Percentiles rank a stretch among this genome's conserved stretches.
Evolutionary conservation across 345 rosid species (phyloP).

Genomic region (Bretschneidera sinensis): DNA sequence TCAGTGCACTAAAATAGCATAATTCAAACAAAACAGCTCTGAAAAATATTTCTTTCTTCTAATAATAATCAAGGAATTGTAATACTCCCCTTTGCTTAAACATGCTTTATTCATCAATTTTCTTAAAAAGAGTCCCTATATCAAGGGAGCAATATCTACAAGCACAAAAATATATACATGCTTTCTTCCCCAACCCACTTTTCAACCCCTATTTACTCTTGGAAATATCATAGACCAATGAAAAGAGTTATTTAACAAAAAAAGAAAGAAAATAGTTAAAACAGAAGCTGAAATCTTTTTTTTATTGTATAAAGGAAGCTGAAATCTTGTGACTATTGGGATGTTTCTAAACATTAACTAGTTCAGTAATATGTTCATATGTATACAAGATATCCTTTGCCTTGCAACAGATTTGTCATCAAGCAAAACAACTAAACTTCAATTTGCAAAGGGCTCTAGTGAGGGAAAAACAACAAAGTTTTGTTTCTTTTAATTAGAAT

Average conservation of each 20-base stretch:
- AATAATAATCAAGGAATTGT: too few relatives aligned
- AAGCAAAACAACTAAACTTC: background rate
- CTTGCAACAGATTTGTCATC: too few relatives aligned
- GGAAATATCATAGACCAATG: too few relatives aligned
- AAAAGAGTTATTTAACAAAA: too few relatives aligned
- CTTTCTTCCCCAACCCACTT: background rate
- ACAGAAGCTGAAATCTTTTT: too few relatives aligned
- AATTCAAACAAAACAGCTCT: background rate
- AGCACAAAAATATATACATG: too few relatives aligned
- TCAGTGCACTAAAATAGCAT: background rate
- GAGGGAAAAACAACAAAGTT: conserved; percentile 1
- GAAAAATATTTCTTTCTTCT: background rate
- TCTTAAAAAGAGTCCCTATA: background rate
- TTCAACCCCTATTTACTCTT: too few relatives aligned
- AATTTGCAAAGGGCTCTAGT: conserved; percentile 1
- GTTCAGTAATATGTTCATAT: too few relatives aligned
- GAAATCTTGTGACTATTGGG: too few relatives aligned
- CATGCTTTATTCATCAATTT: background rate
- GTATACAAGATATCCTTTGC: background rate
- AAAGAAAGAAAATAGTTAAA: too few relatives aligned
- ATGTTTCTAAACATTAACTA: too few relatives aligned
- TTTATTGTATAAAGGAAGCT: too few relatives aligned
- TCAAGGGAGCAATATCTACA: background rate
- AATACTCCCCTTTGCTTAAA: background rate
- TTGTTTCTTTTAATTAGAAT: conserved; percentile 17